Conservation (phyloP, 163 green algal species). For the Scenedesmus sp. region DNA sequence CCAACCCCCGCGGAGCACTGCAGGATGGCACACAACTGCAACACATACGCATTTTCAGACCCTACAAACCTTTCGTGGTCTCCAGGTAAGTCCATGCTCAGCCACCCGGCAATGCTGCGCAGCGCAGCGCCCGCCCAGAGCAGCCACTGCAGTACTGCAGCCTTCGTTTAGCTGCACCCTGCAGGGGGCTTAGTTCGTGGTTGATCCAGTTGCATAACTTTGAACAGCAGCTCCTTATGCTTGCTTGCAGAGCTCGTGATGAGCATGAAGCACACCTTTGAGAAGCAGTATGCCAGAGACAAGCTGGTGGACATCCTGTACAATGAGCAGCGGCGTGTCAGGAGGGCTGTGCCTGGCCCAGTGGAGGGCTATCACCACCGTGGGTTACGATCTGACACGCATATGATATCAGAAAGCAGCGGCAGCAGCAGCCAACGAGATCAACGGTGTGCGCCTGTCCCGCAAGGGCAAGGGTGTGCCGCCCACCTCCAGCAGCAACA, state of each 20-base stretch:
- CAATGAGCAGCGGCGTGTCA: neutral
- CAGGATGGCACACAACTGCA: neutral
- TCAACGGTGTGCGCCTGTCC: neutral
- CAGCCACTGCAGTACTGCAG: neutral
- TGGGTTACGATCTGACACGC: neutral
- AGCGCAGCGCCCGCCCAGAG: neutral
- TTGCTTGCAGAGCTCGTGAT: conserved; percentile 6
- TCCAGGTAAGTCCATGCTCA: neutral
- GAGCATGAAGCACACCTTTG: conserved; percentile 23
- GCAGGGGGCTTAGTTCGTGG: neutral
- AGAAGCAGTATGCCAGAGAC: neutral
- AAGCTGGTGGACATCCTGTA: conserved; percentile 11
- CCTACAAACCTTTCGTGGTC: neutral
- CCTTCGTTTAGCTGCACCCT: neutral
- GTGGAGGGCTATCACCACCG: neutral
- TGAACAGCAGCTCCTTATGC: neutral
- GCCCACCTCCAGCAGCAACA: neutral
- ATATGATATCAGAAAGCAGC: neutral
- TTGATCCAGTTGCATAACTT: neutral
- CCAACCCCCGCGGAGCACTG: neutral
- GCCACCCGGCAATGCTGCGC: neutral
- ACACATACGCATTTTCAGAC: neutral
- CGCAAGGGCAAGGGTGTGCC: neutral
- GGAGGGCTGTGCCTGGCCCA: neutral
- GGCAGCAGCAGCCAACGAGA: conserved; percentile 5